Evolutionary conservation across 352 stramenopile genomes (phyloP), one percentile per base, ranked within the genome.

Genomic region (Globisporangium irregulare): DNA sequence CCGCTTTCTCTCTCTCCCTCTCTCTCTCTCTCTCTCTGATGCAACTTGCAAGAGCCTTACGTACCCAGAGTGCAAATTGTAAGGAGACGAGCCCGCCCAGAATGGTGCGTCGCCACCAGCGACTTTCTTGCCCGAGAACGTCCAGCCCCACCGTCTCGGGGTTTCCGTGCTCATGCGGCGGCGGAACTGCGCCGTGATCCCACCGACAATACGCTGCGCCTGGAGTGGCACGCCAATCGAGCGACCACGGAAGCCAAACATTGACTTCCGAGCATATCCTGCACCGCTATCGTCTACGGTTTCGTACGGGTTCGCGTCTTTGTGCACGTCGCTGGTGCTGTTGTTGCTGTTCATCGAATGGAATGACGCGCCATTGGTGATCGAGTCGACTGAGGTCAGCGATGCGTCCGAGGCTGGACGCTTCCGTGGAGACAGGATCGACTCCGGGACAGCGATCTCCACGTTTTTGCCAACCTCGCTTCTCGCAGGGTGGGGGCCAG

Each of bases 91-190:
- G 0, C 84, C 82, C 8, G 75, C 75, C 86, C 86, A 94, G 29
- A 74, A 80, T 8, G 83, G 82, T 24, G 62, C 68, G 57, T 92
- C 86, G 1, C 56, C 55, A 1, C 48, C 62, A n/a, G 43, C 43
- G 18, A 69, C 29, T 32, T 70, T 81, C 66, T 81, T 77, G 15
- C 68, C 71, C 9, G 78, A 70, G 69, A 95, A 87, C 24, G 80
- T 74, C 87, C 87, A 95, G 48, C 84, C 87, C 87, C 87, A 95
- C 24, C 75, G 75, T 27, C 75, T 77, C 6, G 81, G 78, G 8
- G 80, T 74, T 64, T 94, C 86, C 1, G 81, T 78, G 48, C 86
- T 89, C 73, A 96, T 91, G 3, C 86, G 83, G 3, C 87, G 83
- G 8, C 80, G 79, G 38, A 94, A 87, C 29, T 93, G 86, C 0